phyloP scores from a whole-genome alignment of 2,329 filamentous ascomycete species.

The Aspergillus vadensis region DNA sequence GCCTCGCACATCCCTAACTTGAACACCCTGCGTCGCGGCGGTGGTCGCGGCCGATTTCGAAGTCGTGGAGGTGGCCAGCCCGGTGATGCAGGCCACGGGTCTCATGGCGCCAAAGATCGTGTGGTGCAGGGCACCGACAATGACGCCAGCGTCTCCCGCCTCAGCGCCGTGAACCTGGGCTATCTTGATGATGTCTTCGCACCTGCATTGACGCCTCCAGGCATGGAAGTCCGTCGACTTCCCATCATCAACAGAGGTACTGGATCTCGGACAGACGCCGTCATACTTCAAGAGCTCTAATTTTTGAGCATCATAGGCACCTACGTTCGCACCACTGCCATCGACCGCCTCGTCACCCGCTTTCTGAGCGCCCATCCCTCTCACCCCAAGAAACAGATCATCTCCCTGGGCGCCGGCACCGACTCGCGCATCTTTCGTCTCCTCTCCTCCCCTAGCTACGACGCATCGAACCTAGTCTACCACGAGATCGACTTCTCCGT shows the following conservation, averaged over 20 bases:
- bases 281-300: too few species aligned
- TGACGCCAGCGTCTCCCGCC: conserved; percentile 83
- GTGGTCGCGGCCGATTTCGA: conserved; percentile 51
- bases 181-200: conserved; percentile 86
- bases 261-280: too few species aligned
- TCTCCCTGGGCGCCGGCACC: conserved; percentile 90
- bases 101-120: conserved; percentile 59
- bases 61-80: conserved; percentile 40
- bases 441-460: conserved; percentile 50
- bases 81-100: conserved; percentile 27
- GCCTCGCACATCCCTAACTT: conserved; percentile 78
- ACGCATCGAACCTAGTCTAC: conserved; percentile 62
- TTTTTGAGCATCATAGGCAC: conserved; percentile 62
- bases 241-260: conserved; percentile 93
- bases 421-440: conserved; percentile 87
- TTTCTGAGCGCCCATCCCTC: conserved; percentile 60
- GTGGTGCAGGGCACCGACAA: conserved; percentile 86
- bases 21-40: conserved; percentile 58
- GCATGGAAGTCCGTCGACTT: conserved; percentile 62
- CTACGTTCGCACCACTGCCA: conserved; percentile 83
- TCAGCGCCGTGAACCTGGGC: conserved; percentile 83
- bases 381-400: conserved; percentile 64
- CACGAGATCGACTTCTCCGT: conserved; percentile 89
- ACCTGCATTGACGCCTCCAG: conserved; percentile 62
- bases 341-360: conserved; percentile 72